phyloP scores from a whole-genome alignment of 2,329 filamentous ascomycete genomes.

The Mycosphaerella sp. region DNA sequence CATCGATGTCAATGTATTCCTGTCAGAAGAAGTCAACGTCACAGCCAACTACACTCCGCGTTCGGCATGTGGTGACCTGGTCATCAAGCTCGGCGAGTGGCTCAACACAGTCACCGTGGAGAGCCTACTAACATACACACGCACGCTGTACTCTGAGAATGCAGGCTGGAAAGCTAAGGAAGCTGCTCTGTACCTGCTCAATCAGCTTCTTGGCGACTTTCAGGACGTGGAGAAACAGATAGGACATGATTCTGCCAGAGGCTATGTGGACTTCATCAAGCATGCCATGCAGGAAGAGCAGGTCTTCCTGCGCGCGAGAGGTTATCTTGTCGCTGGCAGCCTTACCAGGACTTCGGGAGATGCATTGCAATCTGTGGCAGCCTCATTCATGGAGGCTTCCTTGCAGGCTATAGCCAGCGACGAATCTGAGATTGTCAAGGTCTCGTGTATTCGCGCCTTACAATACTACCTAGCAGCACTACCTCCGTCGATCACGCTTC shows the following conservation, averaged over 20 bases:
- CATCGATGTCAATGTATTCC: slow-evolving; percentile 89
- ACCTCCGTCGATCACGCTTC: slow-evolving; percentile 46
- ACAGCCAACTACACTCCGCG: slow-evolving; percentile 94
- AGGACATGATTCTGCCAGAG: slow-evolving; percentile 60
- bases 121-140: slow-evolving; percentile 70
- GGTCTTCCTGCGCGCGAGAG: slow-evolving; percentile 75
- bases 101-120: slow-evolving; percentile 68
- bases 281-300: slow-evolving; percentile 67
- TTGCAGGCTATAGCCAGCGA: slow-evolving; percentile 71
- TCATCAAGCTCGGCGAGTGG: slow-evolving; percentile 92
- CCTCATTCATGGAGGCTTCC: slow-evolving; percentile 62
- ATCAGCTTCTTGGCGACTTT: slow-evolving; percentile 77
- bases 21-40: slow-evolving; percentile 90
- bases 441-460: slow-evolving; percentile 80
- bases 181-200: slow-evolving; percentile 76
- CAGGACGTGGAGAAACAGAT: slow-evolving; percentile 68
- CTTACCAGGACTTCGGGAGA: slow-evolving; percentile 63
- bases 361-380: slow-evolving; percentile 49
- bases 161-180: slow-evolving; percentile 64
- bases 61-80: slow-evolving; percentile 83
- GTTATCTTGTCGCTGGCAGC: slow-evolving; percentile 77
- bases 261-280: slow-evolving; percentile 74
- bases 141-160: slow-evolving; percentile 59
- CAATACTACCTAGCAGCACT: slow-evolving; percentile 60
- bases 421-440: slow-evolving; percentile 80